These are phyloP conservation scores for Chloropicon primus DNA, from an alignment of 139 green algal genomes.

Conservation along the genomic window DNA sequence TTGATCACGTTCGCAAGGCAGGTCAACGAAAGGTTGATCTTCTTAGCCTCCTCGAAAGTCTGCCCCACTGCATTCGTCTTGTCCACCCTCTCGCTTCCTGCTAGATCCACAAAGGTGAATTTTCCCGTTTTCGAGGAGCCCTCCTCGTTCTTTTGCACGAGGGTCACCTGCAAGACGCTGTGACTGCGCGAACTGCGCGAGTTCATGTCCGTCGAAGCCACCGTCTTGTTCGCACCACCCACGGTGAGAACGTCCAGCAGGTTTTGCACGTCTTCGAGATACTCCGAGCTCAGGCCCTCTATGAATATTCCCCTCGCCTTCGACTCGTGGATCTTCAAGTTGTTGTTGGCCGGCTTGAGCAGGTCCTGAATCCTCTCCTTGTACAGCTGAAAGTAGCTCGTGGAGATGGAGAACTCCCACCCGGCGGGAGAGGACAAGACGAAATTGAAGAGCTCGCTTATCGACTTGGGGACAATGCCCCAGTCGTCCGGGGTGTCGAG, in stretches of 20 bases:
- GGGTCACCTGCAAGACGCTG: conserved; percentile 49
- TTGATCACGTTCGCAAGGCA: conserved; percentile 60
- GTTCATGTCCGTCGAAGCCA: conserved; percentile 84
- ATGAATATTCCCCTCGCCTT: conserved; percentile 5
- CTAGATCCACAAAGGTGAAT: conserved; percentile 92
- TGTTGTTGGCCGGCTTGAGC: conserved; percentile 38
- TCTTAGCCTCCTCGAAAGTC: conserved; percentile 56
- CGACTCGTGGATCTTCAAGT: not conserved
- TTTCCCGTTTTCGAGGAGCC: conserved; percentile 30
- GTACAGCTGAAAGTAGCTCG: conserved; percentile 67
- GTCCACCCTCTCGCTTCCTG: conserved; percentile 71
- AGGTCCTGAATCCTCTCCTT: conserved; percentile 60
- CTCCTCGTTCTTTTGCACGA: conserved; percentile 31
- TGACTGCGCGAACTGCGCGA: conserved; percentile 49
- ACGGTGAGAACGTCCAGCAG: conserved; percentile 33
- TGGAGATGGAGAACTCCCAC: conserved; percentile 22
- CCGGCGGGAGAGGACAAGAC: conserved; percentile 11
- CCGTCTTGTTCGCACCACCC: conserved; percentile 46
- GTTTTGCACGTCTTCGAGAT: conserved; percentile 37
- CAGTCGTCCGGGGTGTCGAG: conserved; percentile 4
- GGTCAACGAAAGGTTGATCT: conserved; percentile 68
- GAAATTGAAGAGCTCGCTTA: conserved; percentile 29
- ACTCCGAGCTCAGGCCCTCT: conserved; percentile 25
- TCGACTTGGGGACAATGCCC: conserved; percentile 47
- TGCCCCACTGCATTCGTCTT: conserved; percentile 67